Conservation (phyloP, 2,329 filamentous ascomycete genomes). For the Endothia cerciana region DNA sequence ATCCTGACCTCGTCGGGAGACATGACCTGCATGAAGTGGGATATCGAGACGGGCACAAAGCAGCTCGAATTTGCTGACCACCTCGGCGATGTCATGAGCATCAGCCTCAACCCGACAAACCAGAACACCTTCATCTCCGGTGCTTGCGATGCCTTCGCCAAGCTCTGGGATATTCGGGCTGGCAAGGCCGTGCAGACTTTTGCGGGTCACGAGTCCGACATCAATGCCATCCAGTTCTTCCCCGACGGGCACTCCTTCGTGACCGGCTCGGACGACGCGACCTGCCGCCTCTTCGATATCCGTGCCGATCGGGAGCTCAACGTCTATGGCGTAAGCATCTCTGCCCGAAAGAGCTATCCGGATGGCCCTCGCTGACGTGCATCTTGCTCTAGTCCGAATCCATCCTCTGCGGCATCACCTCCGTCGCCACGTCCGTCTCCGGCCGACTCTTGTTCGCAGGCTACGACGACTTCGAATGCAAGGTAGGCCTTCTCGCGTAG, state of each 20-base stretch:
- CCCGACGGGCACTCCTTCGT: conserved; percentile 98
- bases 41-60: conserved; percentile 96
- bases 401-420: conserved; percentile 96
- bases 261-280: conserved; percentile 96
- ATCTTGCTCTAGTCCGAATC: conserved; percentile 79
- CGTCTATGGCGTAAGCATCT: conserved; percentile 64
- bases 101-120: conserved; percentile 98
- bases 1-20: conserved; percentile 98
- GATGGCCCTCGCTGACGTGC: conserved; percentile 34
- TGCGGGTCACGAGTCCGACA: conserved; percentile 96
- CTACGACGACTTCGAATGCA: conserved; percentile 99
- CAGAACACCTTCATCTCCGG: conserved; percentile 99
- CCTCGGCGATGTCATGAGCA: conserved; percentile 98
- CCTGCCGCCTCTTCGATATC: conserved; percentile 96
- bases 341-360: background rate
- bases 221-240: conserved; percentile 99
- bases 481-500: conserved; percentile 62
- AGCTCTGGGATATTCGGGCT: conserved; percentile 97
- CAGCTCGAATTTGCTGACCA: conserved; percentile 98
- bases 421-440: conserved; percentile 96
- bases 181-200: conserved; percentile 99
- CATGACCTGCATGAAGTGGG: conserved; percentile 99
- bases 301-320: conserved; percentile 84
- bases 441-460: conserved; percentile 93
- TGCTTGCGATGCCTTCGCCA: conserved; percentile 97